These are phyloP conservation scores for Dillenia turbinata DNA, from an alignment of 164 flowering plant species.

Conservation along the genomic window DNA sequence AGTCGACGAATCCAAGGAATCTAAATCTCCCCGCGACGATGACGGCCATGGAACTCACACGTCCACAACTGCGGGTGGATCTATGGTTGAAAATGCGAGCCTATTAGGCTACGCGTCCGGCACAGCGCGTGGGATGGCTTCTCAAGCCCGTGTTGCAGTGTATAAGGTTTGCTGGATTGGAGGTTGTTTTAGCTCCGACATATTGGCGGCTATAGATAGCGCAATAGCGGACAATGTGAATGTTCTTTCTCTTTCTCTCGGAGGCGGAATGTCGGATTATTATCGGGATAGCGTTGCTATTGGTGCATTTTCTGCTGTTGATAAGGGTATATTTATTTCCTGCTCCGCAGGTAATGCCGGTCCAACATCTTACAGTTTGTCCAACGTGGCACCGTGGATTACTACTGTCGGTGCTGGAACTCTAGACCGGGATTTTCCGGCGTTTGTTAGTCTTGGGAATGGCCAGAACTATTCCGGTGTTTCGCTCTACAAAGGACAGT, in stretches of 20 bases:
- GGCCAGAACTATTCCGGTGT: constrained; percentile 6
- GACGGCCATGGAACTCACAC: constrained; percentile 20
- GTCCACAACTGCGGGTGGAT: constrained; percentile 15
- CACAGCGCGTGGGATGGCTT: constrained; percentile 14
- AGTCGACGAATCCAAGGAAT: not conserved
- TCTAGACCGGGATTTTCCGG: constrained; percentile 14
- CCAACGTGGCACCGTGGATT: constrained; percentile 18
- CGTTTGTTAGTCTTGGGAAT: not conserved
- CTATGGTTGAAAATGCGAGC: constrained; percentile 5
- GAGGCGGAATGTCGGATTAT: constrained; percentile 2
- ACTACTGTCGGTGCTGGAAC: constrained; percentile 21
- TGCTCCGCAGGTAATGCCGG: constrained; percentile 21
- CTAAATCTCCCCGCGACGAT: constrained; percentile 5
- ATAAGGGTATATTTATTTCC: constrained; percentile 14
- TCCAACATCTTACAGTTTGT: not conserved
- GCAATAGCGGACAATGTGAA: constrained; percentile 13
- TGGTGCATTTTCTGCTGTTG: constrained; percentile 18
- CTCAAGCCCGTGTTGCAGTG: constrained; percentile 7
- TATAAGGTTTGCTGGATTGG: constrained; percentile 14
- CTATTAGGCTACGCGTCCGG: constrained; percentile 13
- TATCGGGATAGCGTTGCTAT: constrained; percentile 1
- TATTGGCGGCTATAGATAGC: constrained; percentile 10
- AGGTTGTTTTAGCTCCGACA: constrained; percentile 10
- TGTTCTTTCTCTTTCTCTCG: constrained; percentile 13
- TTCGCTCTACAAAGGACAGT: constrained; percentile 7